Percentiles rank a stretch among this genome's conserved stretches.
phyloP scores from a whole-genome alignment of 345 rosid species.

The Excoecaria agallocha region DNA sequence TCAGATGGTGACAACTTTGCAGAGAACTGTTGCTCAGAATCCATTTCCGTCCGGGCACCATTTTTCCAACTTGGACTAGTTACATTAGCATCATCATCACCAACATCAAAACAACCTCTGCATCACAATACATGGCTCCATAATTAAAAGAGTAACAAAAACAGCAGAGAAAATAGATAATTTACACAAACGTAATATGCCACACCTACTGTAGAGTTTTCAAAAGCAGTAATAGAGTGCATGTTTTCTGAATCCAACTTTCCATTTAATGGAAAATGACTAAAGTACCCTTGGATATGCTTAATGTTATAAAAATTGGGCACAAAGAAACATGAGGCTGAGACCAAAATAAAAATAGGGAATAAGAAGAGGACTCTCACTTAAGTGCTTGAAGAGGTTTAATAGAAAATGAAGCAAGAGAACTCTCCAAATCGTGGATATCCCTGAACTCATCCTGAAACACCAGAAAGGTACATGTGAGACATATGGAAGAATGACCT shows the following conservation, averaged over 20 bases:
- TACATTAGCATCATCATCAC: slow-evolving; percentile 60
- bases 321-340: slow-evolving; percentile 6
- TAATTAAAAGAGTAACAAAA: not conserved
- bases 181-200: not conserved
- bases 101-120: slow-evolving; percentile 86
- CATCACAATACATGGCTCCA: slow-evolving; percentile 24
- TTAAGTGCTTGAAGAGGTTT: slow-evolving; percentile 87
- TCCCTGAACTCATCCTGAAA: slow-evolving; percentile 64
- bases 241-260: slow-evolving; percentile 7
- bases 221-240: not conserved
- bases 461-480: slow-evolving; percentile 20
- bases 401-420: slow-evolving; percentile 72
- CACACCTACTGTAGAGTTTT: not conserved
- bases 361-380: slow-evolving; percentile 31
- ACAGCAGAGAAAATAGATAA: not conserved
- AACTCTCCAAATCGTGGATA: slow-evolving; percentile 68
- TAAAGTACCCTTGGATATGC: not conserved
- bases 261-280: not conserved
- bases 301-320: not conserved
- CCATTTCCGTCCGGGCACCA: slow-evolving; percentile 24
- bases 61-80: slow-evolving; percentile 60
- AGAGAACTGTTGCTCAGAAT: slow-evolving; percentile 45
- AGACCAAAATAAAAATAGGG: slow-evolving; percentile 1
- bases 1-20: slow-evolving; percentile 39
- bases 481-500: slow-evolving; percentile 14